phyloP scores from a whole-genome alignment of 805 yeast genomes.

The Lipomyces starkeyi region DNA sequence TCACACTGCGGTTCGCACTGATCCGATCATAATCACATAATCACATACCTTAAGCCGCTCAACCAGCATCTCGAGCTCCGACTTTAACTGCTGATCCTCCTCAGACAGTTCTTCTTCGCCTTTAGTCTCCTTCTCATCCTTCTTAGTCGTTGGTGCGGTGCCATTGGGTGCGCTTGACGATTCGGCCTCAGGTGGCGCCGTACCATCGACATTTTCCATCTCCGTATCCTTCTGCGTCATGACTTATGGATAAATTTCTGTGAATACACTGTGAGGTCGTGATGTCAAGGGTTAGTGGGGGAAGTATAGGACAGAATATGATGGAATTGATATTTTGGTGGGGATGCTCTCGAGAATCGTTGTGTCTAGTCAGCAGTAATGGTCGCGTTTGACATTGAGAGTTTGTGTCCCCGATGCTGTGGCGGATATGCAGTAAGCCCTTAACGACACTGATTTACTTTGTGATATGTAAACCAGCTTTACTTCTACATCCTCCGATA shows the following conservation, averaged over 20 bases:
- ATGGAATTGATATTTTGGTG: background rate
- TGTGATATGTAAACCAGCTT: background rate
- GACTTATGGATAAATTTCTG: background rate
- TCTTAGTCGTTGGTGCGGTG: slow-evolving; percentile 15
- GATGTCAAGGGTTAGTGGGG: background rate
- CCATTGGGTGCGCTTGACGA: slow-evolving; percentile 14
- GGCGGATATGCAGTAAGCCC: background rate
- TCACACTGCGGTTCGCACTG: background rate
- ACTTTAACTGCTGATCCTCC: slow-evolving; percentile 87
- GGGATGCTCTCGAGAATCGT: background rate
- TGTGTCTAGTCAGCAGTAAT: background rate
- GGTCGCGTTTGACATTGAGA: background rate
- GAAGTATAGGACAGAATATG: background rate
- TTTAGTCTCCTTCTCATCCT: slow-evolving; percentile 28
- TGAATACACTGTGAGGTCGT: background rate
- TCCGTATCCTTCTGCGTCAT: slow-evolving; percentile 28
- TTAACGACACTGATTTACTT: background rate
- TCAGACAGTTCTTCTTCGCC: slow-evolving; percentile 62
- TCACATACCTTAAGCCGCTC: slow-evolving; percentile 66
- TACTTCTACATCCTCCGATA: no score
- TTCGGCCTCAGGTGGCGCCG: slow-evolving; percentile 18
- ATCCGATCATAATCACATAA: background rate
- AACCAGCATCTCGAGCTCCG: slow-evolving; percentile 84
- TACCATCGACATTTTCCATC: slow-evolving; percentile 16
- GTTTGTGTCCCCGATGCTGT: background rate